phyloP scores from a whole-genome alignment of 441 rosid species.

The Arabidopsis hybrid region DNA sequence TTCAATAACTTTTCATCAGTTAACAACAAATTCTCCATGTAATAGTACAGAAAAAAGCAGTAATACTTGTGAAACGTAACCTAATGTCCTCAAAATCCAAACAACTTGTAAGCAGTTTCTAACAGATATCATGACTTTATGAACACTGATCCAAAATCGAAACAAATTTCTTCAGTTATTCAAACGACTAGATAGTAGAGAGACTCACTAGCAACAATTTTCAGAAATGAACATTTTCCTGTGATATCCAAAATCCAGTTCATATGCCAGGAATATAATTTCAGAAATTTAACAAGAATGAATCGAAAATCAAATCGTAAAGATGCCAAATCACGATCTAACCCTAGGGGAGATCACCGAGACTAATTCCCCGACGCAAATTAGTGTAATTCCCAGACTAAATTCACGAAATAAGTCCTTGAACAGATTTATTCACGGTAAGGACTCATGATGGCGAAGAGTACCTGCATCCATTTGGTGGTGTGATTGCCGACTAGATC shows the following conservation, averaged over 20 bases:
- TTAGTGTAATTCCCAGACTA: not conserved
- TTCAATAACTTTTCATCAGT: not conserved
- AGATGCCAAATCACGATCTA: conserved; percentile 22
- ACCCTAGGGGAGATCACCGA: conserved; percentile 9
- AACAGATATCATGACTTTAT: not conserved
- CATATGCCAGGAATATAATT: not conserved
- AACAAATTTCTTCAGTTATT: not conserved
- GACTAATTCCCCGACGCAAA: not conserved
- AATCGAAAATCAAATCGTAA: conserved; percentile 14
- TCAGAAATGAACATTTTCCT: not conserved
- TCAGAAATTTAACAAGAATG: not conserved
- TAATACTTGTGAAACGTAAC: not conserved
- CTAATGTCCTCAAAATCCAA: not conserved
- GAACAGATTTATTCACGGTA: not conserved
- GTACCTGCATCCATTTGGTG: conserved; percentile 99
- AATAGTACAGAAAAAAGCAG: not conserved
- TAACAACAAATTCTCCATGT: conserved; percentile 2
- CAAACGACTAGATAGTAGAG: not conserved
- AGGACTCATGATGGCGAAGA: not conserved
- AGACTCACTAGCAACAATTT: not conserved
- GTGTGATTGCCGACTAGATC: conserved; percentile 61
- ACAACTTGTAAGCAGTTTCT: not conserved
- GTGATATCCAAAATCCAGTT: conserved; percentile 18
- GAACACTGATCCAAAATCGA: not conserved
- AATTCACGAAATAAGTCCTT: not conserved